A percentile compares a stretch with the other conserved stretches of the same genome.
Conservation (phyloP, 345 rosid species). For the Raphanus sativus region DNA sequence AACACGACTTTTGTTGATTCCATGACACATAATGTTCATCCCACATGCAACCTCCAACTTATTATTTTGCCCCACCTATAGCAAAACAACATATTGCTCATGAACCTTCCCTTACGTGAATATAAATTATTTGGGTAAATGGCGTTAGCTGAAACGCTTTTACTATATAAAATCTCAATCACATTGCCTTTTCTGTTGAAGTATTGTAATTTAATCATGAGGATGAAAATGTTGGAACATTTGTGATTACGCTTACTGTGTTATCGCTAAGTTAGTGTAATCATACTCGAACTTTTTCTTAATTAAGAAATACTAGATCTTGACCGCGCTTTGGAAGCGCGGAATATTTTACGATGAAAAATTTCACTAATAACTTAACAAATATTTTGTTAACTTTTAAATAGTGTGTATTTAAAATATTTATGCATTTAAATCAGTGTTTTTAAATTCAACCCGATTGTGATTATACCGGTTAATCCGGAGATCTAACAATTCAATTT, state of each 20-base stretch:
- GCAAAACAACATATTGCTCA: conserved; percentile 27
- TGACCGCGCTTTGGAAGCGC: no score
- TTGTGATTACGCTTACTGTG: not conserved
- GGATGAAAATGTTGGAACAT: not conserved
- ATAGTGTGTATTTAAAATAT: no score
- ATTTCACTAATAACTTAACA: no score
- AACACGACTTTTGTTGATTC: not conserved
- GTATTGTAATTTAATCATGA: not conserved
- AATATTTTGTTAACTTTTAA: no score
- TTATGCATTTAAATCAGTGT: no score
- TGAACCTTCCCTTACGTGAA: conserved; percentile 25
- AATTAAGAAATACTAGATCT: conserved; percentile 23
- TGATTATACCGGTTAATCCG: no score
- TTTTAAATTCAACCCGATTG: no score
- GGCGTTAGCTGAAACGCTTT: conserved; percentile 6
- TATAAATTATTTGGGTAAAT: conserved; percentile 9
- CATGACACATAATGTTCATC: not conserved
- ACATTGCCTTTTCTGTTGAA: not conserved
- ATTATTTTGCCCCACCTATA: conserved; percentile 7
- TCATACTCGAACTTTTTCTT: conserved; percentile 26
- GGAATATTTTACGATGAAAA: no score
- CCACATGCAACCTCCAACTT: not conserved
- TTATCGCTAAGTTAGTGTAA: conserved; percentile 17
- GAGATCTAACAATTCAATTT: no score
- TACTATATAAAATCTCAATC: not conserved